Evolutionary conservation across 2,329 filamentous ascomycete species (phyloP).

Genomic region (Aspergillus cejpii): DNA sequence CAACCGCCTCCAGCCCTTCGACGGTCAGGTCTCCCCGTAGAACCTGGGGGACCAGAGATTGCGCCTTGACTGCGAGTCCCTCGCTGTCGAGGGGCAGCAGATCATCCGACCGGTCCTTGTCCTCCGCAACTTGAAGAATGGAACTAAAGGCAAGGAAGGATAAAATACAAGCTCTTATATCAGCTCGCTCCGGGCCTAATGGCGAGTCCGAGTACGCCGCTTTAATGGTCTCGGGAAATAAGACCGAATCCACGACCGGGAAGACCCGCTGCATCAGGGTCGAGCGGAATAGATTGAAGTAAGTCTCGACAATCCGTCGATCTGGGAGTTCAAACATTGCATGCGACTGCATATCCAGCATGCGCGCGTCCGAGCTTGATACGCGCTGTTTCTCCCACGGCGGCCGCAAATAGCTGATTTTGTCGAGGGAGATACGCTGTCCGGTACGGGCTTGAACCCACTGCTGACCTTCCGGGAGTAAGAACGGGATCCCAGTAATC

Average conservation of each 20-base stretch:
- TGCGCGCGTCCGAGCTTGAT: slow-evolving; percentile 15
- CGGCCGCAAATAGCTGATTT: slow-evolving; percentile 21
- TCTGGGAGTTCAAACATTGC: slow-evolving; percentile 35
- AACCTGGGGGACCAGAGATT: slow-evolving; percentile 40
- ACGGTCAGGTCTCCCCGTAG: slow-evolving; percentile 41
- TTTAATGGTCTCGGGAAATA: slow-evolving; percentile 45
- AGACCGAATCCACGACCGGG: slow-evolving; percentile 43
- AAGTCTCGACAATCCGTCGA: slow-evolving; percentile 24
- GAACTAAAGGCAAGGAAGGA: slow-evolving; percentile 43
- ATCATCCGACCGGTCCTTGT: neutral
- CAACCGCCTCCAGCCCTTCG: slow-evolving; percentile 41
- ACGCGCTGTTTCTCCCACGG: slow-evolving; percentile 35
- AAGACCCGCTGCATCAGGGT: slow-evolving; percentile 43
- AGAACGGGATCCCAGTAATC: slow-evolving; percentile 46
- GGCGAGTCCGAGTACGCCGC: slow-evolving; percentile 38
- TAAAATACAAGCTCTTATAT: slow-evolving; percentile 45
- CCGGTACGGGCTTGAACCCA: slow-evolving; percentile 47
- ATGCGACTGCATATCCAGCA: slow-evolving; percentile 18
- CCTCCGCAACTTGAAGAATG: slow-evolving; percentile 16
- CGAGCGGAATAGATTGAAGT: slow-evolving; percentile 27
- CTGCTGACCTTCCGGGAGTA: slow-evolving; percentile 44
- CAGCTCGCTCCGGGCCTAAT: slow-evolving; percentile 23
- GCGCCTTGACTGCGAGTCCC: slow-evolving; percentile 37
- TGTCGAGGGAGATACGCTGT: slow-evolving; percentile 29
- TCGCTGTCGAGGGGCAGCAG: slow-evolving; percentile 36